phyloP scores from a whole-genome alignment of 1,284 basidiomycete species.

The Cutaneotrichosporon sp. region DNA sequence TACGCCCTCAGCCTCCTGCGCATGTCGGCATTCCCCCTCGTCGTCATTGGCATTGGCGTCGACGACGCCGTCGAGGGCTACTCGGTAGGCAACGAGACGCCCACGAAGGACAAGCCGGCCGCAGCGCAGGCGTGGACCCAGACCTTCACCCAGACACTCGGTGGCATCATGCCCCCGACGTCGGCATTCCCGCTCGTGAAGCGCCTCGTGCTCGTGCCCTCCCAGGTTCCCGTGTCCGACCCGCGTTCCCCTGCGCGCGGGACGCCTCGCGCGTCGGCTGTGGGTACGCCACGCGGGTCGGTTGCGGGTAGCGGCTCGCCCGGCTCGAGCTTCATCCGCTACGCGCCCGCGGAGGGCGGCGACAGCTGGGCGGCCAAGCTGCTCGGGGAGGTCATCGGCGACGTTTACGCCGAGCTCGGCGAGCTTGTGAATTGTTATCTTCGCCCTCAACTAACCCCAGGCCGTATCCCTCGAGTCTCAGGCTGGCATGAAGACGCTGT shows the following conservation, averaged over 20 bases:
- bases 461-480: conserved; percentile 52
- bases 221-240: conserved; percentile 23
- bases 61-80: conserved; percentile 23
- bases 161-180: conserved; percentile 58
- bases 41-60: conserved; percentile 46
- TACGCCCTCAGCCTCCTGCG: conserved; percentile 44
- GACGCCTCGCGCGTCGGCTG: not conserved
- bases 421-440: conserved; percentile 57
- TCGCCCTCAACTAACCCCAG: conserved; percentile 28
- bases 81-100: not conserved
- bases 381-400: conserved; percentile 79
- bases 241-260: not conserved
- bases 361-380: conserved; percentile 73
- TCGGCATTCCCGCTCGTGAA: conserved; percentile 72
- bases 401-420: conserved; percentile 78
- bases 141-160: conserved; percentile 42
- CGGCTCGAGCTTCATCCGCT: conserved; percentile 17
- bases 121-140: conserved; percentile 14
- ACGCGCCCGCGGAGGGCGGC: conserved; percentile 34
- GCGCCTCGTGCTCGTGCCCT: conserved; percentile 57
- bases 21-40: conserved; percentile 44
- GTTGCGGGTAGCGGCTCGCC: not conserved
- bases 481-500: conserved; percentile 50
- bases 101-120: not conserved
- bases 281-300: not conserved